These are phyloP conservation scores for Saturnispora zaruensis DNA, from an alignment of 805 yeast genomes.

Conservation along the genomic window DNA sequence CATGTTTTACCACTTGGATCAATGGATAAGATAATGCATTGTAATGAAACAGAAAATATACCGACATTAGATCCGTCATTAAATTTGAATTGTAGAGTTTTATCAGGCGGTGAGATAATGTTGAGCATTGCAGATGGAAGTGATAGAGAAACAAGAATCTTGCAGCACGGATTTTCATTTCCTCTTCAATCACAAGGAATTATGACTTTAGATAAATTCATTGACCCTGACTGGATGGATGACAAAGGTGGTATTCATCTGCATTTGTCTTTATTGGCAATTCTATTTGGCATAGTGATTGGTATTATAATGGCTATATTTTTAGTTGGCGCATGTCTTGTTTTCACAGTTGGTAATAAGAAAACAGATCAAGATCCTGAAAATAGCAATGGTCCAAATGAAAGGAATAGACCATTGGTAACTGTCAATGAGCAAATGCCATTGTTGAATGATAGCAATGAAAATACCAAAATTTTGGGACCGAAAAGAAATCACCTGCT, in stretches of 20 bases:
- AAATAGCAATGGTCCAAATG: neutral
- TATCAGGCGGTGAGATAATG: conserved; percentile 32
- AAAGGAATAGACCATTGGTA: conserved; percentile 4
- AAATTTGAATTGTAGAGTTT: conserved; percentile 35
- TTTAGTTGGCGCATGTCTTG: conserved; percentile 30
- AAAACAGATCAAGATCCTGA: neutral
- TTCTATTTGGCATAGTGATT: conserved; percentile 56
- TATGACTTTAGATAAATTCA: conserved; percentile 57
- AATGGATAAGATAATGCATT: conserved; percentile 36
- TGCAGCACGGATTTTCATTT: conserved; percentile 55
- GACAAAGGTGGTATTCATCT: conserved; percentile 37
- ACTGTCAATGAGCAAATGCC: conserved; percentile 11
- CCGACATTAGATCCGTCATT: conserved; percentile 38
- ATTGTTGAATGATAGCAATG: conserved; percentile 4
- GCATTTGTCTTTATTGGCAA: conserved; percentile 58
- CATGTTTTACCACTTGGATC: conserved; percentile 63
- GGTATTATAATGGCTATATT: conserved; percentile 41
- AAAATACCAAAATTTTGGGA: neutral
- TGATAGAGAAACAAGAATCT: conserved; percentile 49
- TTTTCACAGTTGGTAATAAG: conserved; percentile 25
- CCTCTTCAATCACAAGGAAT: conserved; percentile 36
- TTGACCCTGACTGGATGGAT: conserved; percentile 57
- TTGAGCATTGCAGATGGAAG: conserved; percentile 39
- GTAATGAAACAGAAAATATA: conserved; percentile 33
- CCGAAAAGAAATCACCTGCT: neutral